These are phyloP conservation scores for Rhynchosporium secalis DNA, from an alignment of 2,329 filamentous ascomycete genomes.

Conservation along the genomic window DNA sequence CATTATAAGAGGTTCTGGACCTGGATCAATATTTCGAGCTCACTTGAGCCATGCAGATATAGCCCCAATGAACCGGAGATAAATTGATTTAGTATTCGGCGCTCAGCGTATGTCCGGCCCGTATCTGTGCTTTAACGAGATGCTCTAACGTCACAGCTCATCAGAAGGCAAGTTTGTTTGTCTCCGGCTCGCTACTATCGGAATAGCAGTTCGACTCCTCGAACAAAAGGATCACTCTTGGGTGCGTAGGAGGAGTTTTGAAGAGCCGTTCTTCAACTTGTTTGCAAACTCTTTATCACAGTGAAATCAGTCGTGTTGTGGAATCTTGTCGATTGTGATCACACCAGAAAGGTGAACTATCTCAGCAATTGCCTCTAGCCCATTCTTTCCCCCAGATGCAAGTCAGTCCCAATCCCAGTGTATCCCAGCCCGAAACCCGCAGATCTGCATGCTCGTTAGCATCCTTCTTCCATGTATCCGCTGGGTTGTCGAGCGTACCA, in stretches of 20 bases:
- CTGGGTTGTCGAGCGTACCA: constrained; percentile 31
- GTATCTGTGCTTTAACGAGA: constrained; percentile 67
- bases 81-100: not conserved
- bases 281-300: constrained; percentile 21
- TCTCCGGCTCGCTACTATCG: constrained; percentile 41
- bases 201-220: constrained; percentile 41
- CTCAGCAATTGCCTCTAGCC: constrained; percentile 37
- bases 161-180: constrained; percentile 52
- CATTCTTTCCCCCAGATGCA: constrained; percentile 30
- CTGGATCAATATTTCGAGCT: not conserved
- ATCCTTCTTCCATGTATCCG: constrained; percentile 4
- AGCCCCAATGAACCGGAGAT: not conserved
- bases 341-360: constrained; percentile 38
- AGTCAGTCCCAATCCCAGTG: constrained; percentile 29
- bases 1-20: not conserved
- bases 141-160: constrained; percentile 62
- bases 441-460: constrained; percentile 35
- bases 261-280: constrained; percentile 32
- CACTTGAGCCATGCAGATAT: not conserved
- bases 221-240: constrained; percentile 37
- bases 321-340: constrained; percentile 38
- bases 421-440: constrained; percentile 30
- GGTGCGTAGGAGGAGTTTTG: constrained; percentile 41
- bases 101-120: constrained; percentile 53
- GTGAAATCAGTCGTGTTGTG: constrained; percentile 30